Conservation (phyloP, 306 rosid genomes). For the Geum urbanum region DNA sequence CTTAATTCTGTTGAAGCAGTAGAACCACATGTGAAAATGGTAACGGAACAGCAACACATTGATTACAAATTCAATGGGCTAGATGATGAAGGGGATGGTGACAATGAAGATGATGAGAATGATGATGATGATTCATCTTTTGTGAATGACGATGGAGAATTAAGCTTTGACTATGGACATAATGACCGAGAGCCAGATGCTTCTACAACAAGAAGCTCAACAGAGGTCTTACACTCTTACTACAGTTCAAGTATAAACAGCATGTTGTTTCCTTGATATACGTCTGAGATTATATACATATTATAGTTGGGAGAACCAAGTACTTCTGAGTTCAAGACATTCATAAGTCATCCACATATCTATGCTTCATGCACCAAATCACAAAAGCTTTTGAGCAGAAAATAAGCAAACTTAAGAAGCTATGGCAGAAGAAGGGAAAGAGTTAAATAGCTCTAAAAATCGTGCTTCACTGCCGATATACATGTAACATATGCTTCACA, state of each 20-base stretch:
- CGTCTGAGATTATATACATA: background rate
- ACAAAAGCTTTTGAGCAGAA: background rate
- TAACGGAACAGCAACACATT: slow-evolving; percentile 83
- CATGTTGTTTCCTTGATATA: slow-evolving; percentile 15
- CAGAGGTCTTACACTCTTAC: slow-evolving; percentile 66
- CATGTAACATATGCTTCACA: background rate
- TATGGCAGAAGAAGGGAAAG: background rate
- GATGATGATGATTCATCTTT: slow-evolving; percentile 42
- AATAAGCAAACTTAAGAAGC: background rate
- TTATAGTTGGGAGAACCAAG: background rate
- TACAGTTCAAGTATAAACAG: too few relatives aligned
- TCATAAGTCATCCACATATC: background rate
- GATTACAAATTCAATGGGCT: slow-evolving; percentile 86
- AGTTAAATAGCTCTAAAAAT: background rate
- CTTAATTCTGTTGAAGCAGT: slow-evolving; percentile 76
- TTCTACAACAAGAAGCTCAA: slow-evolving; percentile 49
- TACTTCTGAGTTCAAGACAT: background rate
- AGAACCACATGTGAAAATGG: slow-evolving; percentile 80
- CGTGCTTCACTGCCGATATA: background rate
- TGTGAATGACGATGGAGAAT: slow-evolving; percentile 72
- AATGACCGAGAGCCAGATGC: slow-evolving; percentile 53
- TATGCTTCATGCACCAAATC: background rate
- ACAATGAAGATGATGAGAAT: slow-evolving; percentile 36
- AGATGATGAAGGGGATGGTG: slow-evolving; percentile 60
- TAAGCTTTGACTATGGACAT: slow-evolving; percentile 78